A percentile compares a stretch with the other conserved stretches of the same genome.
Evolutionary conservation across 1,139 yeast genomes (phyloP).

Genomic region (Sugiyamaella xylanicola): DNA sequence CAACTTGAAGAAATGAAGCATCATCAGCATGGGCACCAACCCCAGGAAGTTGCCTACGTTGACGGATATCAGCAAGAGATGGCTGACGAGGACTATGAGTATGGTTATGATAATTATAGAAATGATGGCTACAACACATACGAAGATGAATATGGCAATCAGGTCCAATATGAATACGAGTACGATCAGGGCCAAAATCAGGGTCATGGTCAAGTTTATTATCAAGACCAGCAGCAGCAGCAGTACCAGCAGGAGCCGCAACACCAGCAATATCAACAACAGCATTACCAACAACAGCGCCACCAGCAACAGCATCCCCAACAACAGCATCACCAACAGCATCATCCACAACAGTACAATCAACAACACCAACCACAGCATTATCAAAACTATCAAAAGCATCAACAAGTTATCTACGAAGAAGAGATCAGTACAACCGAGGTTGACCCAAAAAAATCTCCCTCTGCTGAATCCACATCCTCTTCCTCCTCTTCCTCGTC

Average conservation of each 20-base stretch:
- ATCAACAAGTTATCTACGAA: conserved; percentile 10
- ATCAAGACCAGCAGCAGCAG: conserved; percentile 21
- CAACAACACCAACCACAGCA: conserved; percentile 20
- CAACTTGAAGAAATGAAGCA: conserved; percentile 25
- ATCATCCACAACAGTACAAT: conserved; percentile 17
- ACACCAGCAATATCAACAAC: not conserved
- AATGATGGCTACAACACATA: conserved; percentile 21
- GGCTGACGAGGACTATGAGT: conserved; percentile 12
- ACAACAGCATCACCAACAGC: not conserved
- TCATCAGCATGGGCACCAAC: conserved; percentile 19
- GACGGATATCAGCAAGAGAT: conserved; percentile 14
- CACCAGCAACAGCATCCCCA: conserved; percentile 24
- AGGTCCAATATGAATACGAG: conserved; percentile 25
- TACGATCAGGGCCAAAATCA: conserved; percentile 19
- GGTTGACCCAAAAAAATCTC: conserved; percentile 24
- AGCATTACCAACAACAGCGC: conserved; percentile 9
- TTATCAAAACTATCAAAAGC: conserved; percentile 17
- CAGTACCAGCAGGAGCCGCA: conserved; percentile 21
- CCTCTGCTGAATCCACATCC: conserved; percentile 32
- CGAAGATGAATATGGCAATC: conserved; percentile 27
- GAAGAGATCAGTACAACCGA: conserved; percentile 9
- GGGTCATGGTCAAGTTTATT: conserved; percentile 24
- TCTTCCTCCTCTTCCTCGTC: conserved; percentile 36
- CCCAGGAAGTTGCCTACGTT: conserved; percentile 12
- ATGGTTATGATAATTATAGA: conserved; percentile 16